Evolutionary conservation across 192 early-diverging fungal genomes (phyloP), one percentile per base, ranked within the genome.

Genomic region (Oehlia diaphana): DNA sequence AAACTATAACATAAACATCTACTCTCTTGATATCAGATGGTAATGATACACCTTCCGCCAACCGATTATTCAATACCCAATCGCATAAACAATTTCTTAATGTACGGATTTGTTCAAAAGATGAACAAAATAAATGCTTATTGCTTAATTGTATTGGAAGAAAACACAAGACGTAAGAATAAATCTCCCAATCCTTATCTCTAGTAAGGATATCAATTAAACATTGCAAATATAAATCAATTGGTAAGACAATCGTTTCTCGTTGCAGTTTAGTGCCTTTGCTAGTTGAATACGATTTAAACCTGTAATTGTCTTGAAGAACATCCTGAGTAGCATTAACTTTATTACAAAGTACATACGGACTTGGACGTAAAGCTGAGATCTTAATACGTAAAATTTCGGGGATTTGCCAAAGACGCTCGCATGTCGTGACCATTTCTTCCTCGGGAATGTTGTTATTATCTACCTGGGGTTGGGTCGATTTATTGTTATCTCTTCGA

Each of bases 161-260:
- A 3, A 89, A 86, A 28, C 89, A 82, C 28, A 97, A 84, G 2
- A 95, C 89, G 37, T 90, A 87, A 12, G 84, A 89, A 81, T 92
- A 94, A 1, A 96, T 87, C 35, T 94, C 89, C 85, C 92, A 92
- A 44, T 92, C 85, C 14, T 84, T 82, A 58, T 93, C 93, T n/a
- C 90, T 86, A 35, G 87, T 85, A 12, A 98, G 81, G 73, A 94
- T 86, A 9, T 84, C 78, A 21, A 88, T 74, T 68, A 96, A 76
- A 7, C 87, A 81, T 7, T 75, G 87, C 47, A 94, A 82, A 75
- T 94, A 93, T 37, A 88, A 78, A 35, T 78, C 72, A 13, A 93
- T 87, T 72, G 88, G 88, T 80, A 88, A 86, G 67, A 72, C 85
- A 31, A 68, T 58, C 4, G 16, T 19, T 14, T 37, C 77, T 23